Evolutionary conservation across 2,329 filamentous ascomycete species (phyloP), one percentile per base, ranked within the genome.

Genomic region (Alternaria triticina): DNA sequence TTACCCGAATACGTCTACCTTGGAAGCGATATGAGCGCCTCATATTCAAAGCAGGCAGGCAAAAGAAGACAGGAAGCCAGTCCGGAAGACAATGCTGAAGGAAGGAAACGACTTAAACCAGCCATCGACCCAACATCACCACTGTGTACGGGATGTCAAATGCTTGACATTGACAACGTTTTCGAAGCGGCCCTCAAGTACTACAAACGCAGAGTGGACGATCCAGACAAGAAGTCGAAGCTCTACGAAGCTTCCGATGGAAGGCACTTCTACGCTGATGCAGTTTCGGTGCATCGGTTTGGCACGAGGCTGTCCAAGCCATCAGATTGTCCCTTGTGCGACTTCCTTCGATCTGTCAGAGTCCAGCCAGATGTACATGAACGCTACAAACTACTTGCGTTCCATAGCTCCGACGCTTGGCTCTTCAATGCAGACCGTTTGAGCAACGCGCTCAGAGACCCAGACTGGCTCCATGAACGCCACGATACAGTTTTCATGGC

Each of bases 331-430:
- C 27, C 54, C 12, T 23, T 62, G 15, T 62, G 59, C 22, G 13
- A 27, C 12, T 62, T 62, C 40, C 47, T 64, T 45, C 59, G 54
- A n/a, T 59, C 54, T 5, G 11, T 61, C 23, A 57, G 59, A 51
- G 46, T 64, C 6, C 51, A 59, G 17, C 57, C 63, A 22, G 54
- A 59, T 40, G n/a, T 9, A 11, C 54, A 68, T 23, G 25, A 51
- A 43, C 54, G 44, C 12, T 56, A 63, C 57, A 68, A 68, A 22
- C 60, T 68, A 20, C 63, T 68, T 40, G 66, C 63, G 12, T 68
- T 68, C 47, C 56, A 49, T 15, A 61, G 52, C 40, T 63, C 54
- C 43, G 62, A 68, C n/a, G 60, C 57, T 33, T 60, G 59, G 47
- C n/a, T 68, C 5, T 68, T 66, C 43, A 30, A 55, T 25, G 54